Evolutionary conservation across 75 land plant genomes (phyloP), one percentile per base, ranked within the genome.

Genomic region (Pseudotsuga menziesii): DNA sequence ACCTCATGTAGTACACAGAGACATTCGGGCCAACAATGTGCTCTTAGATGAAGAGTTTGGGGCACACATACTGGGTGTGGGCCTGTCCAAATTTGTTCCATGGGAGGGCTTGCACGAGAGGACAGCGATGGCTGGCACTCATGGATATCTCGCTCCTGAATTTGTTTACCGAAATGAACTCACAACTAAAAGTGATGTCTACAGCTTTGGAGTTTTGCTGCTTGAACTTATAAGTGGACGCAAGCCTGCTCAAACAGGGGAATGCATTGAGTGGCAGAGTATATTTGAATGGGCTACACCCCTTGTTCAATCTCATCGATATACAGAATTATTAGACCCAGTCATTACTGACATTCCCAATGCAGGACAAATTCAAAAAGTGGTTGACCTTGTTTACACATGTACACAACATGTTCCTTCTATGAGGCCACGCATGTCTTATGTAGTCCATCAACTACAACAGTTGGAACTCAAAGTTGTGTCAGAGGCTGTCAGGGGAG

Each of bases 261-360:
- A 96, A 56, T 81, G 91, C 15, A 82, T 87, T 0, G 96, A 94
- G 57, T 90, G 93, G 92, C 95, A 91, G 78, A 92, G 89, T 74
- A 92, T 94, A 74, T 94, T 96, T 66, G 97, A 96, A 73, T 96
- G 99, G 99, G 99, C 99, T 8, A 96, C 99, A 19, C 99, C 99
- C 4, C 78, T 96, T 57, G 94, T 94, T 35, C 99, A 96, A 57
- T 83, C 97, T 1, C 85, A 94, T 75, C 80, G 83, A 41, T 94
- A 88, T 70, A 36, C 56, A 1, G 95, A 96, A 78, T 85, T 96
- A 25, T 77, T 96, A 78, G 99, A 96, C 60, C 97, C 97, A 54
- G 81, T 82, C 20, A 90, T 94, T 52, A 61, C 78, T 26, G 79
- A 80, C 66, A 83, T 94, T 56, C 97, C 97, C 1, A 91, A 89